Conservation (phyloP, 192 early-diverging fungal species). For the Phlyctochytrium arcticum region DNA sequence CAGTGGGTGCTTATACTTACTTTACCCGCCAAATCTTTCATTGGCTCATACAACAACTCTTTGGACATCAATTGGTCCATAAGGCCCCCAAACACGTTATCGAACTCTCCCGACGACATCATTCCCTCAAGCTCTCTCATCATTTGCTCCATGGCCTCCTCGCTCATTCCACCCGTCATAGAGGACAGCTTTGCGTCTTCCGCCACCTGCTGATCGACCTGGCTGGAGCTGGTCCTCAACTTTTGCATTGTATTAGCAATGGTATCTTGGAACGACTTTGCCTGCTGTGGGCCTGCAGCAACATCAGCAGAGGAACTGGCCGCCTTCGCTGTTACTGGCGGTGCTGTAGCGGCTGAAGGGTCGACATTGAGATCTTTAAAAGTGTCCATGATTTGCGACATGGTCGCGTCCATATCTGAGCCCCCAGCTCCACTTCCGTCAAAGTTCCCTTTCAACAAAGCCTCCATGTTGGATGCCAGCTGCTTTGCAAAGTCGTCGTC, state of each 20-base stretch:
- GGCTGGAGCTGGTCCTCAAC: conserved; percentile 77
- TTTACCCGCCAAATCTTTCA: conserved; percentile 81
- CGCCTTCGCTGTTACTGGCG: not conserved
- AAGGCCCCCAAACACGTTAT: conserved; percentile 80
- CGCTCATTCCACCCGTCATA: conserved; percentile 24
- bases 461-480: conserved; percentile 24
- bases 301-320: conserved; percentile 40
- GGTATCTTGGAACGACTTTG: conserved; percentile 72
- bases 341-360: not conserved
- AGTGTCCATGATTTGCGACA: conserved; percentile 16
- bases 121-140: conserved; percentile 77
- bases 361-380: conserved; percentile 16
- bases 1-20: conserved; percentile 34
- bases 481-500: conserved; percentile 31
- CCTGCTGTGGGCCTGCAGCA: not conserved
- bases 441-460: conserved; percentile 4
- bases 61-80: conserved; percentile 91
- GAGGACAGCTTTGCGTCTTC: conserved; percentile 19
- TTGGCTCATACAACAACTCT: conserved; percentile 92
- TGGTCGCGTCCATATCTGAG: conserved; percentile 8
- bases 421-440: conserved; percentile 3
- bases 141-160: conserved; percentile 83
- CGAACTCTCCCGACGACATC: conserved; percentile 74
- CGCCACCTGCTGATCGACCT: conserved; percentile 54
- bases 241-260: conserved; percentile 89